phyloP scores from a whole-genome alignment of 2,329 filamentous ascomycete species.

The Fusarium udum region DNA sequence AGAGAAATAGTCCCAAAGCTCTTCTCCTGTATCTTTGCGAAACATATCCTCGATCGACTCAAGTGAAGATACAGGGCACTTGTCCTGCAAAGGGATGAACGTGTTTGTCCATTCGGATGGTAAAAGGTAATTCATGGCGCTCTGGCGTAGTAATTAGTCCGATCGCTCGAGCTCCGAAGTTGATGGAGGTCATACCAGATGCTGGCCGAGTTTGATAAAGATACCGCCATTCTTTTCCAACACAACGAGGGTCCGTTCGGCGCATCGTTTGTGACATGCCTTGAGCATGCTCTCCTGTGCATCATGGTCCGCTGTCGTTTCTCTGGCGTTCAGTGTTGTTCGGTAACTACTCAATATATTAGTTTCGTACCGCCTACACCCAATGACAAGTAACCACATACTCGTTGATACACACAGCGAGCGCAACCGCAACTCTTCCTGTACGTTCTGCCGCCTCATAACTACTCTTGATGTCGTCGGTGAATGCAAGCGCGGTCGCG shows the following conservation, averaged over 20 bases:
- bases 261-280: slow-evolving; percentile 92
- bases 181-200: slow-evolving; percentile 66
- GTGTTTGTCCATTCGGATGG: slow-evolving; percentile 93
- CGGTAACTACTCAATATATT: slow-evolving; percentile 73
- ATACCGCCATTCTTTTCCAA: slow-evolving; percentile 97
- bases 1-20: slow-evolving; percentile 84
- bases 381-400: slow-evolving; percentile 52
- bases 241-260: slow-evolving; percentile 83
- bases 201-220: slow-evolving; percentile 97
- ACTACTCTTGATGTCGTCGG: slow-evolving; percentile 77
- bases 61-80: slow-evolving; percentile 90
- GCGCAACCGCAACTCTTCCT: slow-evolving; percentile 77
- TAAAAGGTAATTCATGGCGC: slow-evolving; percentile 93
- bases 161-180: neutral
- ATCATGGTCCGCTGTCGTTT: slow-evolving; percentile 68
- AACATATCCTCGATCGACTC: slow-evolving; percentile 91
- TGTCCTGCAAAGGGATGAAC: slow-evolving; percentile 95
- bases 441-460: slow-evolving; percentile 81
- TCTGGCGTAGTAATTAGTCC: slow-evolving; percentile 59
- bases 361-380: neutral
- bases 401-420: slow-evolving; percentile 90
- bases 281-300: slow-evolving; percentile 76
- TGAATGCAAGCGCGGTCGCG: slow-evolving; percentile 62
- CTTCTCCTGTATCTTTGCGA: slow-evolving; percentile 79
- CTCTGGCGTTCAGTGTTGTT: slow-evolving; percentile 77